These are phyloP conservation scores for Leishmania arabica DNA, from an alignment of 208 protist species.

Conservation along the genomic window DNA sequence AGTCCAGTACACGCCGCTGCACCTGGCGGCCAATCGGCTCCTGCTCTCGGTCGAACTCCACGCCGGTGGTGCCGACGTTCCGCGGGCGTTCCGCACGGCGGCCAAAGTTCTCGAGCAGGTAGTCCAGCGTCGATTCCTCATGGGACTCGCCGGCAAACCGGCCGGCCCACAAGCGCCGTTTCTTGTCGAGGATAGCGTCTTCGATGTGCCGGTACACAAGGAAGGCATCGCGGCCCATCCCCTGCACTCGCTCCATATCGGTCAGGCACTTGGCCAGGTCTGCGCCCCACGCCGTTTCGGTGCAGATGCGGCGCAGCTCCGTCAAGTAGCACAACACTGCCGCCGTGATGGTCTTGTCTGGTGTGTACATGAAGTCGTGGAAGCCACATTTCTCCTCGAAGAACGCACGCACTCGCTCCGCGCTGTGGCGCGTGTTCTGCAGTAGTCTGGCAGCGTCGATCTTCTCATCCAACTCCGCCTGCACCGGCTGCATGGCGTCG, in stretches of 20 bases:
- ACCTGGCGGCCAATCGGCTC: slow-evolving; percentile 91
- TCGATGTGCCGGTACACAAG: slow-evolving; percentile 81
- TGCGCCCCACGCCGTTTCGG: slow-evolving; percentile 73
- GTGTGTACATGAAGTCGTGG: slow-evolving; percentile 87
- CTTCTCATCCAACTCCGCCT: slow-evolving; percentile 65
- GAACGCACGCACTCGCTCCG: slow-evolving; percentile 73
- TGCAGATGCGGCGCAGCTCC: slow-evolving; percentile 71
- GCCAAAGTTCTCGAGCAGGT: slow-evolving; percentile 91
- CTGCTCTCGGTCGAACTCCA: slow-evolving; percentile 91
- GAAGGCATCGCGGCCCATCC: slow-evolving; percentile 80
- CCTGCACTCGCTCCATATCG: slow-evolving; percentile 61
- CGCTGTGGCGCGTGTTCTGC: slow-evolving; percentile 77
- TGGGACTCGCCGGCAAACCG: slow-evolving; percentile 85
- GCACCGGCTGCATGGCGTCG: slow-evolving; percentile 44
- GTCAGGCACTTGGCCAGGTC: slow-evolving; percentile 66
- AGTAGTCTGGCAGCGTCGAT: slow-evolving; percentile 83
- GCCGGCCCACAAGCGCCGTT: slow-evolving; percentile 75
- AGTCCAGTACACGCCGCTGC: slow-evolving; percentile 85
- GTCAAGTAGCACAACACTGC: slow-evolving; percentile 77
- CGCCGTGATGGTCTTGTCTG: slow-evolving; percentile 85
- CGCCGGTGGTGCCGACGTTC: slow-evolving; percentile 77
- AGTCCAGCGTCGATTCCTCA: slow-evolving; percentile 89
- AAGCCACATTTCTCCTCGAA: slow-evolving; percentile 93
- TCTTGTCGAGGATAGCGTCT: slow-evolving; percentile 81
- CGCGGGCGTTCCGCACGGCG: slow-evolving; percentile 63